A percentile compares a stretch with the other conserved stretches of the same genome.
These are phyloP conservation scores for Clathrospora elynae DNA, from an alignment of 2,329 filamentous ascomycete genomes.

Conservation along the genomic window DNA sequence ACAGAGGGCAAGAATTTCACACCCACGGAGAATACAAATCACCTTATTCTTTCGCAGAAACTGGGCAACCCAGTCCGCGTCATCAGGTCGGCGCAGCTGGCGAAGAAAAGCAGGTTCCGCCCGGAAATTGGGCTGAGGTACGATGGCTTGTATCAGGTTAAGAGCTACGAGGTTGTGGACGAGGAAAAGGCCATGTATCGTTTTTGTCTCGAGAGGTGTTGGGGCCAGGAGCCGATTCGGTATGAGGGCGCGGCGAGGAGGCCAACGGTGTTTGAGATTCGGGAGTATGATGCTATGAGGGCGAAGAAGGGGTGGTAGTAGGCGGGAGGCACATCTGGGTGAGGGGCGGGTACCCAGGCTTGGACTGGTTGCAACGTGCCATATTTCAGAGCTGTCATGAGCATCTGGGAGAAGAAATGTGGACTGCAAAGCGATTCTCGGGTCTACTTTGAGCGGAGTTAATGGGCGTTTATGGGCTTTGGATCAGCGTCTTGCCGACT, in stretches of 20 bases:
- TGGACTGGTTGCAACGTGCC: too few species aligned
- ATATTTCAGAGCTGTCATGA: too few species aligned
- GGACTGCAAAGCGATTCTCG: too few species aligned
- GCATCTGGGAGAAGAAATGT: too few species aligned
- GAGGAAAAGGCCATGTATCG: constrained; percentile 50
- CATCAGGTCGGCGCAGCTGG: constrained; percentile 54
- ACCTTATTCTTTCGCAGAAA: constrained; percentile 50
- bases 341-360: too few species aligned
- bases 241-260: constrained; percentile 50
- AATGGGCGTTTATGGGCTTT: too few species aligned
- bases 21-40: constrained; percentile 48
- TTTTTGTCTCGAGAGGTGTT: constrained; percentile 55
- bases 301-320: constrained; percentile 12
- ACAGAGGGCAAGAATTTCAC: constrained; percentile 49
- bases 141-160: constrained; percentile 62
- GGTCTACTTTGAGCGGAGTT: too few species aligned
- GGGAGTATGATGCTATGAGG: constrained; percentile 29
- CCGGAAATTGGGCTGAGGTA: constrained; percentile 60
- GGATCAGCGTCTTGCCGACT: too few species aligned
- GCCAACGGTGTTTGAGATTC: constrained; percentile 45
- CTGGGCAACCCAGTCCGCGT: constrained; percentile 54
- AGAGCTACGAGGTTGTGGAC: constrained; percentile 48
- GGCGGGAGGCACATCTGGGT: too few species aligned
- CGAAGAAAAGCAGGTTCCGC: constrained; percentile 47
- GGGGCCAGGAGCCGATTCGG: constrained; percentile 56